These are phyloP conservation scores for Gliomastix tumulicola DNA, from an alignment of 2,329 filamentous ascomycete species.

Conservation along the genomic window DNA sequence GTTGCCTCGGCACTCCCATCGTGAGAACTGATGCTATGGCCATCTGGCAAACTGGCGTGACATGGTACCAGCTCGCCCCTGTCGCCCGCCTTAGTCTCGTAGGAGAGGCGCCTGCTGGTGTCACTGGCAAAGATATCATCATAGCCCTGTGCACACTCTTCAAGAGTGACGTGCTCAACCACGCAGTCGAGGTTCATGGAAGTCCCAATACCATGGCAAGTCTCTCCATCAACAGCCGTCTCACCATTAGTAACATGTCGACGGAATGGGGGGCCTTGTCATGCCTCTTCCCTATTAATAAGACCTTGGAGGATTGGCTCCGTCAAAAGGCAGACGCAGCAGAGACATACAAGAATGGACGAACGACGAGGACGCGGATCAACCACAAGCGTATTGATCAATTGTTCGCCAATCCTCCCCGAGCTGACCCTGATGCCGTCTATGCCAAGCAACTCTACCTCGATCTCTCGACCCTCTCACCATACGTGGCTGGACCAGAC, in stretches of 20 bases:
- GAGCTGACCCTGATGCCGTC: conserved; percentile 66
- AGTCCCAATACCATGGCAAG: too few relatives aligned
- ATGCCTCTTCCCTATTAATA: conserved; percentile 80
- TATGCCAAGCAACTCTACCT: conserved; percentile 83
- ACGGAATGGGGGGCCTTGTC: conserved; percentile 60
- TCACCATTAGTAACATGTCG: conserved; percentile 35
- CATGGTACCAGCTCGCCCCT: conserved; percentile 86
- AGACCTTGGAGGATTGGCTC: conserved; percentile 64
- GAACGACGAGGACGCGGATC: conserved; percentile 41
- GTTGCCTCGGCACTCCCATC: conserved; percentile 69
- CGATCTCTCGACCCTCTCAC: conserved; percentile 75
- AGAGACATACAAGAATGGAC: conserved; percentile 32
- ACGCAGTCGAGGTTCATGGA: conserved; percentile 86
- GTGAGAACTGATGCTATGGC: conserved; percentile 82
- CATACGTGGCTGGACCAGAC: conserved; percentile 82
- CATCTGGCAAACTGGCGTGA: conserved; percentile 76
- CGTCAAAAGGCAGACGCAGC: conserved; percentile 71
- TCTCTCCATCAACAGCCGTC: conserved; percentile 13
- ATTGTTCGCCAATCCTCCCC: conserved; percentile 58
- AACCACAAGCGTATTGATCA: conserved; percentile 68
- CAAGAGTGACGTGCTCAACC: conserved; percentile 83
- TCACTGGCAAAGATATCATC: conserved; percentile 92
- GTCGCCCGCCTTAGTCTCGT: conserved; percentile 74
- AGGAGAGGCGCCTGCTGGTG: conserved; percentile 68
- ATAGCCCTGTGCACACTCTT: conserved; percentile 82